Evolutionary conservation across 2,329 filamentous ascomycete species (phyloP), one percentile per base, ranked within the genome.

Genomic region (Cladosporium sphaerospermum): DNA sequence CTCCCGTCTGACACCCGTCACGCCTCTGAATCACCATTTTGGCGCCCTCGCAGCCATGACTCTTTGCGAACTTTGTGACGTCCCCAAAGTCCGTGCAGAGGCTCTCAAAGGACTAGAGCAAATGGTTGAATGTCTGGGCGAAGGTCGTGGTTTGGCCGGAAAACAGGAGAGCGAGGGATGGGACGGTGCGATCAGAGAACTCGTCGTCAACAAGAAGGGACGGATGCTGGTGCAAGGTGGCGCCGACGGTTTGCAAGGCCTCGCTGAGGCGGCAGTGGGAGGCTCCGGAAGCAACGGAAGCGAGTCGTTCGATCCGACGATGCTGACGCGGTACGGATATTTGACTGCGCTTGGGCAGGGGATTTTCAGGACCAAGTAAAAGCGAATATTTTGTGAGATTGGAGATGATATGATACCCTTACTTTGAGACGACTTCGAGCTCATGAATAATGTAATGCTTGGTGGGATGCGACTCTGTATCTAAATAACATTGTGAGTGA

Each of bases 1-100:
- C 6, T 71, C 73, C 31, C 79, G 80, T 39, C 67, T 76, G 3
- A 76, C 78, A 44, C 69, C 83, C 7, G 71, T 80, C 43, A 84
- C 77, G 50, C 85, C 85, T 0, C 70, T 89, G 42, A 82, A 82
- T 52, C 82, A 88, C 62, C 83, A 89, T 63, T 85, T 85, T 58
- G 78, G 78, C 51, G 77, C 76, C 10, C 73, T 88, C 9, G 75
- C 78, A 1, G 73, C 79, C 9, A 72, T 86, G 62, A 78, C 79
- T n/a, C 71, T 89, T 3, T 69, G 81, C 45, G 80, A 84, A 58
- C 73, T 88, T 33, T 70, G 71, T 32, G 80, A 78, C 59, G 69
- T 78, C 8, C 77, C 81, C 8, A 73, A 71, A 56, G 81, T 78
- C 2, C 76, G 75, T 42, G 78, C 81, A 4, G 81, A 84, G 58